Evolutionary conservation across 305 asterid genomes (phyloP).

Genomic region (Fraxinus nigra): DNA sequence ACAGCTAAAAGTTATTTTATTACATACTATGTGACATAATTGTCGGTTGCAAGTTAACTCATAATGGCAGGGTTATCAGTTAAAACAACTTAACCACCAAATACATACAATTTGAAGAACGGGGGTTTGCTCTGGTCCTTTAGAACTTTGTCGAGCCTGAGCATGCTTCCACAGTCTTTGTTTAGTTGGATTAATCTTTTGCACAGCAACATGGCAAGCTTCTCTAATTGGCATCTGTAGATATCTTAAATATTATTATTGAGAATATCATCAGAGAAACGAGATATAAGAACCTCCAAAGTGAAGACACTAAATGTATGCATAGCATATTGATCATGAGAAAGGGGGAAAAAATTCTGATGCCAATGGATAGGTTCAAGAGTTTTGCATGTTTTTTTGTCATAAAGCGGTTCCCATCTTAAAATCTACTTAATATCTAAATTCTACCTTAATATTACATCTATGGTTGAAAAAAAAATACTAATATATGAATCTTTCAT

Average conservation of each 20-base stretch:
- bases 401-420: background rate
- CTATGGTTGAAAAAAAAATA: background rate
- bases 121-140: conserved; percentile 75
- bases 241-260: conserved; percentile 17
- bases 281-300: conserved; percentile 7
- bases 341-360: background rate
- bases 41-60: background rate
- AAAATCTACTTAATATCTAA: background rate
- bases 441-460: background rate
- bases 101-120: conserved; percentile 88
- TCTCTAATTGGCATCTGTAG: conserved; percentile 93
- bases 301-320: background rate
- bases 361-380: background rate
- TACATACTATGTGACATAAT: background rate
- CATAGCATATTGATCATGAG: background rate
- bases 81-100: background rate
- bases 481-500: background rate
- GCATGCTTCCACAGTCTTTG: conserved; percentile 99
- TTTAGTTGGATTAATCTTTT: conserved; percentile 79
- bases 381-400: background rate
- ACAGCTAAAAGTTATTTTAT: background rate
- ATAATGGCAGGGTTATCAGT: background rate
- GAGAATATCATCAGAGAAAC: conserved; percentile 9
- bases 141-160: conserved; percentile 79
- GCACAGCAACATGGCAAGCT: conserved; percentile 97